Conservation (phyloP, 2,329 filamentous ascomycete genomes). For the Reticulascus tulasneorum region DNA sequence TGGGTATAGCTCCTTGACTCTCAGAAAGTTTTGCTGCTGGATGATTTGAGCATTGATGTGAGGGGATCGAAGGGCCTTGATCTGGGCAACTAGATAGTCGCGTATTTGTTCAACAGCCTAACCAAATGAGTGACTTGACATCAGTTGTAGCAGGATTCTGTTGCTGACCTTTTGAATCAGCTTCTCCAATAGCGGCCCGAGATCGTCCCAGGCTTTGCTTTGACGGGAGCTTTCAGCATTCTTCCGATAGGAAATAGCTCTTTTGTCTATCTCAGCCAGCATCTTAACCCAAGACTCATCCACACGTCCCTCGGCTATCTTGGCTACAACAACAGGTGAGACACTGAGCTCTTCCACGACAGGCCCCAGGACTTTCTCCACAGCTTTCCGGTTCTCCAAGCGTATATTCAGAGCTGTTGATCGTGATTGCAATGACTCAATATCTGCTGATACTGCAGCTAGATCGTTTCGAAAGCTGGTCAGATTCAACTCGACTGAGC, state of each 20-base stretch:
- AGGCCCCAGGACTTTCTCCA: constrained; percentile 83
- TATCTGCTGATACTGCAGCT: constrained; percentile 87
- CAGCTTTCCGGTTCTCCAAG: constrained; percentile 81
- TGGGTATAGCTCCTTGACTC: constrained; percentile 80
- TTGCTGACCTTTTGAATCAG: constrained; percentile 75
- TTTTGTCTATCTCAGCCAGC: constrained; percentile 77
- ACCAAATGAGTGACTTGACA: no score
- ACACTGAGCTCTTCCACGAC: constrained; percentile 90
- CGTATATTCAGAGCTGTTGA: constrained; percentile 79
- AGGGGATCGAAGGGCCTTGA: constrained; percentile 88
- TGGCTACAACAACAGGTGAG: constrained; percentile 75
- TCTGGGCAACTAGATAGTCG: constrained; percentile 90
- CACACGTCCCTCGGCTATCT: constrained; percentile 83
- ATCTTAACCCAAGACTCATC: constrained; percentile 86
- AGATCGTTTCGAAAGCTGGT: constrained; percentile 92
- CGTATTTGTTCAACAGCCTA: constrained; percentile 91
- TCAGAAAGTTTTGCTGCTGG: constrained; percentile 86
- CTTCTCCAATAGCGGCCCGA: constrained; percentile 80
- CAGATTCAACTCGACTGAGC: constrained; percentile 88
- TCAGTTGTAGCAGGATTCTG: no score
- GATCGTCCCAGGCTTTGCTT: constrained; percentile 75
- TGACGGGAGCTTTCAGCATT: constrained; percentile 57
- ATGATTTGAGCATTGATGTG: constrained; percentile 97
- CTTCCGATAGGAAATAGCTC: constrained; percentile 67
- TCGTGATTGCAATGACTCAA: constrained; percentile 85